Conservation (phyloP, 202 grass and related monocot species). For the Carex arenaria region DNA sequence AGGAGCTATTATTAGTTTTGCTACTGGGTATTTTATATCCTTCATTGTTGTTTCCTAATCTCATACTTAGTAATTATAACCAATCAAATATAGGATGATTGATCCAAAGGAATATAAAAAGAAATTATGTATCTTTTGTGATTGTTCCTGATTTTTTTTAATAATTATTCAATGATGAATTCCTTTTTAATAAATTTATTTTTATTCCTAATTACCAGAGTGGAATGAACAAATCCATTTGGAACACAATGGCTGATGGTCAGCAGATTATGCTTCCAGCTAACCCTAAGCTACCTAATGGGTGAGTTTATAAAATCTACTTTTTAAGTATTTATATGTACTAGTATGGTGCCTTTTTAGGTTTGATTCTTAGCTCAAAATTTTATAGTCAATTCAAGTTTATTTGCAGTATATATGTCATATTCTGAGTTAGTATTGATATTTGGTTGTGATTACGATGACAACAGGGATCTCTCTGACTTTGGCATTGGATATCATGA, state of each 20-base stretch:
- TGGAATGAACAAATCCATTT: background rate
- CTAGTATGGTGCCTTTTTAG: background rate
- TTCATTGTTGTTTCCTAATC: background rate
- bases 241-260: constrained; percentile 2
- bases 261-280: background rate
- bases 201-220: background rate
- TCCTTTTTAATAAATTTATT: background rate
- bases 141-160: background rate
- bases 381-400: background rate
- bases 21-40: background rate
- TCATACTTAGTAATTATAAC: background rate
- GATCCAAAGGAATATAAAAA: too few relatives aligned
- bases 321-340: background rate
- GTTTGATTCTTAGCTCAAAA: background rate
- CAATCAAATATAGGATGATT: too few relatives aligned
- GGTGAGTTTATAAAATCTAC: background rate
- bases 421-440: background rate
- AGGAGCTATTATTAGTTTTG: background rate
- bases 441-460: background rate
- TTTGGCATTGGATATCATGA: background rate
- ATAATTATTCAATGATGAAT: background rate
- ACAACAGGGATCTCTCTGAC: background rate
- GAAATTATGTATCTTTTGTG: too few relatives aligned
- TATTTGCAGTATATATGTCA: background rate
- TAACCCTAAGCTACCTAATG: background rate